phyloP scores from a whole-genome alignment of 2,329 filamentous ascomycete genomes.

The Raffaelea albimanens region DNA sequence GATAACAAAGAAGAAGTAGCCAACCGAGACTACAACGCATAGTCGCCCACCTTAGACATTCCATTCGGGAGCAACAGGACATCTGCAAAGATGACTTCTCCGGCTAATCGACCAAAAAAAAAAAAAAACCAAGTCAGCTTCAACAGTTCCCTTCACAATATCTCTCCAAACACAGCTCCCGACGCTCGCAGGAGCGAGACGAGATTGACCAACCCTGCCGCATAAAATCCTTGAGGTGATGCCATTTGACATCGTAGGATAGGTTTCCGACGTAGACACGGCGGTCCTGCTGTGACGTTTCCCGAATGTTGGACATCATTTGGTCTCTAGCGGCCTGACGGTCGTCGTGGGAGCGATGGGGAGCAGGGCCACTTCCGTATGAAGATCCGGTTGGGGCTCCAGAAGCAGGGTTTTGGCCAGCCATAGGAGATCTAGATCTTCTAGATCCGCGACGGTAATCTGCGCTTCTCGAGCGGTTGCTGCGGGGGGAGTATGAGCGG shows the following conservation, averaged over 20 bases:
- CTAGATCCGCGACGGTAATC: slow-evolving; percentile 64
- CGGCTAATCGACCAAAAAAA: slow-evolving; percentile 50
- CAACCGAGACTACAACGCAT: slow-evolving; percentile 72
- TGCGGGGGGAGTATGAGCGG: slow-evolving; percentile 70
- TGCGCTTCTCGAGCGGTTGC: slow-evolving; percentile 66
- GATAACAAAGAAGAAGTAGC: slow-evolving; percentile 49
- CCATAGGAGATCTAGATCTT: slow-evolving; percentile 82
- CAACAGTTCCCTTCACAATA: background rate
- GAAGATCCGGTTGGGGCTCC: slow-evolving; percentile 57
- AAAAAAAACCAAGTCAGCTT: slow-evolving; percentile 1
- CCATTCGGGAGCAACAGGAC: slow-evolving; percentile 99
- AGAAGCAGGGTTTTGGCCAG: slow-evolving; percentile 56
- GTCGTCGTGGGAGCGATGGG: slow-evolving; percentile 75
- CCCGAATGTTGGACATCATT: slow-evolving; percentile 91
- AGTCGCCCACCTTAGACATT: slow-evolving; percentile 99
- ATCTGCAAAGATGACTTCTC: slow-evolving; percentile 99
- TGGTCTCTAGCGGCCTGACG: slow-evolving; percentile 75
- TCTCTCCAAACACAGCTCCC: background rate
- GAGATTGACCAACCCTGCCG: slow-evolving; percentile 75
- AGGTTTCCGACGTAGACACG: slow-evolving; percentile 99
- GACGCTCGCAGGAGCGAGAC: background rate
- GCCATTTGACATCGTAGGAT: slow-evolving; percentile 99
- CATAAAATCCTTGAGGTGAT: slow-evolving; percentile 99
- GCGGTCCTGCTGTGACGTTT: slow-evolving; percentile 95
- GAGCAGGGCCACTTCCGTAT: slow-evolving; percentile 47